A percentile compares a stretch with the other conserved stretches of the same genome.
phyloP scores from a whole-genome alignment of 2,329 filamentous ascomycete species.

The Cladosporium austrohemisphaericum region DNA sequence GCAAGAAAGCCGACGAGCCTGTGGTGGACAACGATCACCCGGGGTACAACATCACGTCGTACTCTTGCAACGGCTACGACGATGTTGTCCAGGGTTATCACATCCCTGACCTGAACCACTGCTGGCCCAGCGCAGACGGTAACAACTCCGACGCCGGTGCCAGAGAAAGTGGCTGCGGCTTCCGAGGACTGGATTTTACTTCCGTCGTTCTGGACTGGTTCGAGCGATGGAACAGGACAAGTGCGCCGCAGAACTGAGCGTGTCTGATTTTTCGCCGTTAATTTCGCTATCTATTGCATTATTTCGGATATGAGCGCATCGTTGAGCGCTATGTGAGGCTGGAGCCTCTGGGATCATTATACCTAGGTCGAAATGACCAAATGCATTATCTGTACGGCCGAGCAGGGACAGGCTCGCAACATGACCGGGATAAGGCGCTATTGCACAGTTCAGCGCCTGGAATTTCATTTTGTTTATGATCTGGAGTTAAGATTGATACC shows the following conservation, averaged over 20 bases:
- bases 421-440: no score
- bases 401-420: no score
- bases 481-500: no score
- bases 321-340: no score
- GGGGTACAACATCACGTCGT: constrained; percentile 31
- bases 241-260: constrained; percentile 20
- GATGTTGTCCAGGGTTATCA: constrained; percentile 39
- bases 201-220: constrained; percentile 28
- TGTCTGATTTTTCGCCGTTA: no score
- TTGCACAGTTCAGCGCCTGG: no score
- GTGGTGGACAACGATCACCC: constrained; percentile 15
- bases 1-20: constrained; percentile 22
- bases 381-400: no score
- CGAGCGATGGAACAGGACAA: constrained; percentile 22
- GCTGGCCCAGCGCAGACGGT: constrained; percentile 36
- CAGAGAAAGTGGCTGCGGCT: constrained; percentile 17
- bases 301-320: no score
- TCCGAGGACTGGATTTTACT: constrained; percentile 24
- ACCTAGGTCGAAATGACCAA: no score
- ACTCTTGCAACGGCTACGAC: constrained; percentile 29
- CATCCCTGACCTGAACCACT: constrained; percentile 37
- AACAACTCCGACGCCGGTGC: constrained; percentile 25
- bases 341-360: no score
- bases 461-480: no score
- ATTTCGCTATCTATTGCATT: no score